Base-by-base conservation (phyloP, 345 rosid species). In the Odontarrhena argentea region DNA sequence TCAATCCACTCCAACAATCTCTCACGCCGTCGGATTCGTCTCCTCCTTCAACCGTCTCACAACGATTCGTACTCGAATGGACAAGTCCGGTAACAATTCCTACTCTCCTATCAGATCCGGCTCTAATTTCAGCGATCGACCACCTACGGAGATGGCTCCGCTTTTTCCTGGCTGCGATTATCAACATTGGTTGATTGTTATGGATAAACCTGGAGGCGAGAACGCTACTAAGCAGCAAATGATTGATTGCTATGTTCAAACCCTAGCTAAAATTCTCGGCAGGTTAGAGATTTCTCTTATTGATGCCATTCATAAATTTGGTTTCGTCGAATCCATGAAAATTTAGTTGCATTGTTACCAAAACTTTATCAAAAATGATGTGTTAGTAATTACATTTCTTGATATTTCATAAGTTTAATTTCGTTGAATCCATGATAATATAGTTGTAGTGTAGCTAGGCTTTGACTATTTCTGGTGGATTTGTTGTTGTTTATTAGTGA, bases 181-280 rank as follows among this genome's bases (percentile, higher is more conserved):
- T 38, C 64, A 86, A 63, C 96, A 92, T 77, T 92, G 98, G 96
- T 81, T 92, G 8, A 92, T 89, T 45, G 83, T 92, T 12, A 92
- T 87, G 84, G 97, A 93, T 30, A 86, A 90, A 73, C 94, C 92
- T n/a, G 91, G 94, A 8, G 90, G 96, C 0, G 96, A 90, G 43
- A 87, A 81, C 1, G 97, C 97, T 1, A 79, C 81, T 2, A 86
- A 84, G 60, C 88, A 93, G 79, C 87, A 90, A 74, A 90, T 93
- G 92, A 85, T 90, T 22, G 96, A 93, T 68, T 84, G 88, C 18
- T 92, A 92, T 51, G 44, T 92, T 43, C 67, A 90, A 77, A 89
- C 97, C 45, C 75, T 88, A 2, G 87, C 97, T 5, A 82, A 86
- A 70, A 79, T 89, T 36, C 52, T 92, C 22, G 98, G 96, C 12